Base-by-base conservation (phyloP, 305 asterid species). In the Solanum hybrid region DNA sequence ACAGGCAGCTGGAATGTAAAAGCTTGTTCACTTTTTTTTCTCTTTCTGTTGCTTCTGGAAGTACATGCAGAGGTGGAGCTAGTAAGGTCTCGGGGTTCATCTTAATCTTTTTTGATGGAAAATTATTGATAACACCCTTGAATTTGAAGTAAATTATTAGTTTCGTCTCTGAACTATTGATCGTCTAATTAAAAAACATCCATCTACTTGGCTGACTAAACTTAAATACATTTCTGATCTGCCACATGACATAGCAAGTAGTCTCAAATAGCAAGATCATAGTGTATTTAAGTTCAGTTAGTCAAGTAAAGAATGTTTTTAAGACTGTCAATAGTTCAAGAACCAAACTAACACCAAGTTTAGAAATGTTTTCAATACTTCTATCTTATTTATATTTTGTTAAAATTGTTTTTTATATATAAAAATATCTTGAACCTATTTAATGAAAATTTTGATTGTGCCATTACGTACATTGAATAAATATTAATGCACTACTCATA, bases 1-100 rank as follows among this genome's bases (percentile, higher is more conserved):
- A 71, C 67, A 51, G 46, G 73, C 83, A 14, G 73, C 86, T 75
- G 75, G 40, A 88, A 18, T 87, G 73, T 33, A 46, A 88, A 78
- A 88, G 86, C 37, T 46, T 36, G 26, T 35, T 26, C 36, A 34
- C 67, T 42, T 20, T 87, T 67, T 73, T 37, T 11, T 71, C 37
- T 40, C 26, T 8, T 5, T 34, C 74, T 39, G 42, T 87, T 36
- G 35, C 75, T 88, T 37, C 36, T 83, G 3, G 28, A 81, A 0
- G 39, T 83, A 28, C 39, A 2, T n/a, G 6, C 28, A 4, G 73
- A 20, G 5, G 73, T 8, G 73, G 73, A 61, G 12, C 73, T 61
- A 22, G 11, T 22, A 57, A 57, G 69, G 69, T 57, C 2, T 57
- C 10, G 10, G 73, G 28, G 28, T 61, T 61, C 12, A 20, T 57